A percentile compares a stretch with the other conserved stretches of the same genome.
Conservation (phyloP, 129 eudicot species). For the Cynara cardunculus region DNA sequence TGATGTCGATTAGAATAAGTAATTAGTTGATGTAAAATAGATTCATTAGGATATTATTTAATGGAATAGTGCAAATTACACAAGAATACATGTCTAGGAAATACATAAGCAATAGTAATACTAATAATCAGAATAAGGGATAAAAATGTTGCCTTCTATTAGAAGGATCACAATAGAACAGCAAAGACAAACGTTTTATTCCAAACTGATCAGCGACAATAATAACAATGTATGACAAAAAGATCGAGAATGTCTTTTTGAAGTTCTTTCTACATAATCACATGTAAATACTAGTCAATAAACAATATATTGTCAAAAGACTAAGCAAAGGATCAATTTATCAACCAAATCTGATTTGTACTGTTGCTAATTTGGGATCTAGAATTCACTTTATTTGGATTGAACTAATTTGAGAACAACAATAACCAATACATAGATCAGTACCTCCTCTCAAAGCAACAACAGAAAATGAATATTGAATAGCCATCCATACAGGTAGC, state of each 20-base stretch:
- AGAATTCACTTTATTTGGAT: too few species aligned
- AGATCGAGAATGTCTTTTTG: background rate
- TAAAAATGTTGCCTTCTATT: background rate
- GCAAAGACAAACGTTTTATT: background rate
- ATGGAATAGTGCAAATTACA: background rate
- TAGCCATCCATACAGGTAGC: too few species aligned
- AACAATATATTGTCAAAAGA: background rate
- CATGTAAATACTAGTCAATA: background rate
- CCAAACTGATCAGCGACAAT: background rate
- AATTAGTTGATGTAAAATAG: background rate
- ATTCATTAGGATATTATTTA: background rate
- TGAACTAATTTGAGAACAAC: too few species aligned
- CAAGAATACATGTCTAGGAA: background rate
- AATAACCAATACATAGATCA: too few species aligned
- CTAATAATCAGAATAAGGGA: too few species aligned
- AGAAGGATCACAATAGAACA: background rate
- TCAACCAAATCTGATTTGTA: background rate
- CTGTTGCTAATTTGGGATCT: background rate
- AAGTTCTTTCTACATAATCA: background rate
- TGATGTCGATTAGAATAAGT: too few species aligned
- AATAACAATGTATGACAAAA: background rate
- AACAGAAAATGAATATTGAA: background rate
- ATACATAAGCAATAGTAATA: background rate
- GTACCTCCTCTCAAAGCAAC: background rate
- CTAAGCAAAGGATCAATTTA: background rate